Evolutionary conservation across 768 basidiomycete genomes (phyloP), one percentile per base, ranked within the genome.

Genomic region (Pleurotus sapidus): DNA sequence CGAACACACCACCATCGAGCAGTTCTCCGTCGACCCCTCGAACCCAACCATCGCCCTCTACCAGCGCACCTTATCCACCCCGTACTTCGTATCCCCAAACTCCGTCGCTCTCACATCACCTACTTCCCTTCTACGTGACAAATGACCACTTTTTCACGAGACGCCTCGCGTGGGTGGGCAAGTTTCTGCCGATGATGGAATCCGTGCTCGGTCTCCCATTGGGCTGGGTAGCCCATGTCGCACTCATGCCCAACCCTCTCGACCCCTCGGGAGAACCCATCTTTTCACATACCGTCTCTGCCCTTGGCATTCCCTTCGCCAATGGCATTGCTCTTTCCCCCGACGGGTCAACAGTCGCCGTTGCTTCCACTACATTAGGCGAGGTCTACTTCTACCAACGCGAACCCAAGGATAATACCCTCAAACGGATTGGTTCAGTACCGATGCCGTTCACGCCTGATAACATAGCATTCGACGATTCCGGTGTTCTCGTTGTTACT

Each of bases 111-210:
- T 88, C 30, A 85, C 87, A 7, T 81, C 85, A 43, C 81, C 84
- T 1, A 77, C 80, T 57, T 81, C 86, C 86, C 1, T 90, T 91
- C 67, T 90, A 86, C 63, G 78, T 91, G 49, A 81, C 81, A 42
- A 87, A 91, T 64, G 89, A 91, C 66, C 89, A 91, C 63, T 69
- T 81, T 37, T 66, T 88, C 64, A 89, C 87, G 2, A 78, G 85
- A 6, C 83, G 89, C 12, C 71, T 84, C 17, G 83, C 84, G 0
- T 64, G 69, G 30, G 39, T 87, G n/a, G 83, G 84, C 7, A 69
- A 70, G 42, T 56, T 84, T 23, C 62, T 84, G 0, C 82, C 88
- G 2, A 5, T 84, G 37, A 43, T 79, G 54, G 89, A 91, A 65
- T 77, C 82, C 3, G 0, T 84, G 15, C 68, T 85, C 3, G 80